Evolutionary conservation across 1,139 yeast genomes (phyloP).

Genomic region (Blastobotrys raffinosifermentans): DNA sequence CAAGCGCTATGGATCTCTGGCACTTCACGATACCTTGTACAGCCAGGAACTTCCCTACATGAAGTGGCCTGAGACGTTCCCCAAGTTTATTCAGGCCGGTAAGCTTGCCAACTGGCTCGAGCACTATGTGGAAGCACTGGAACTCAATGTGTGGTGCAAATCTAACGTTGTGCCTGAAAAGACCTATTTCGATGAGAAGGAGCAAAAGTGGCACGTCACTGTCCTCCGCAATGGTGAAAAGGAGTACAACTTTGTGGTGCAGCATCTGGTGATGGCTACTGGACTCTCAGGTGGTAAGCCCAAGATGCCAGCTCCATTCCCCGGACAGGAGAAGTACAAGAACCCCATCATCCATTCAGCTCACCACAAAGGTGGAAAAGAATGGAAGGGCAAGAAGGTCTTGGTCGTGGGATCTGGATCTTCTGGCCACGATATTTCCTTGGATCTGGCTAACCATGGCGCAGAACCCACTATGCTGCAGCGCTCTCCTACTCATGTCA

Average conservation of each 20-base stretch:
- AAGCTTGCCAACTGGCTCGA: constrained; percentile 42
- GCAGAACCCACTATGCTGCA: constrained; percentile 39
- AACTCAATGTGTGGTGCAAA: constrained; percentile 37
- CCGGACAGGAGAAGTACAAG: constrained; percentile 35
- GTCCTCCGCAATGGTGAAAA: constrained; percentile 19
- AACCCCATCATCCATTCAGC: constrained; percentile 40
- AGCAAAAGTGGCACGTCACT: constrained; percentile 34
- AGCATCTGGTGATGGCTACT: constrained; percentile 40
- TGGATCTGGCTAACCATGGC: constrained; percentile 42
- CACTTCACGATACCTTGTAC: constrained; percentile 42
- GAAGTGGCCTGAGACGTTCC: constrained; percentile 39
- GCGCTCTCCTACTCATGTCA: constrained; percentile 41
- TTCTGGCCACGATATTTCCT: constrained; percentile 43
- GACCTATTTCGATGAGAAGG: constrained; percentile 32
- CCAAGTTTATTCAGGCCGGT: constrained; percentile 40
- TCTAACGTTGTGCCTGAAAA: constrained; percentile 25
- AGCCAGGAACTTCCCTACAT: constrained; percentile 39
- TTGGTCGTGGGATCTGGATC: constrained; percentile 42
- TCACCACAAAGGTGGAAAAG: constrained; percentile 18
- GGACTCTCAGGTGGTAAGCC: constrained; percentile 40
- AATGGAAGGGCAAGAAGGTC: constrained; percentile 38
- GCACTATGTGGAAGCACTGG: constrained; percentile 37
- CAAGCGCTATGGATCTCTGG: constrained; percentile 39
- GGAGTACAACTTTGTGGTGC: constrained; percentile 15
- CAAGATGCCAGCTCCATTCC: constrained; percentile 35